Base-by-base conservation (phyloP, 1,139 yeast genomes). In the Groenewaldozyma sp. region DNA sequence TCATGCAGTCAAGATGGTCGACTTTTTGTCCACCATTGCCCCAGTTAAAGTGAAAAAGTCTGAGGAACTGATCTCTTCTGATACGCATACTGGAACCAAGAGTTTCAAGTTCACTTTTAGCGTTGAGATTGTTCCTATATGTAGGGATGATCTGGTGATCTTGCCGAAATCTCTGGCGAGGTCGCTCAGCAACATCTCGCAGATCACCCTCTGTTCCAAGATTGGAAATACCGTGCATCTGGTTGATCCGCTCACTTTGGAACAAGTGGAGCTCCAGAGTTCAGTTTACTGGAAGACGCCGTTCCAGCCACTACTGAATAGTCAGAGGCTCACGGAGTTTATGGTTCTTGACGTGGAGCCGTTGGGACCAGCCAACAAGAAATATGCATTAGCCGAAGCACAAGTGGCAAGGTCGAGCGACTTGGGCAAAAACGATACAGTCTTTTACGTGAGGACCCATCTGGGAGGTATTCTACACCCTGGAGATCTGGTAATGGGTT, bases 401-500 rank as follows among this genome's bases (percentile, higher is more conserved):
- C 82, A 91, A 13, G 86, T 91, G 33, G 86, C 94, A 22, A 76
- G 97, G 56, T 78, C 91, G 16, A 64, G 78, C 37, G 97, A 91
- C 58, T 64, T 91, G 69, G 94, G 95, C 34, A 73, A 73, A 33
- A 86, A 83, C 54, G 93, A 83, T 56, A 74, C 75, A 51, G 79
- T 82, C 13, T 88, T 70, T 59, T 82, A 82, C 50, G 77, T 88
- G 35, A 75, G 95, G 58, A 76, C 95, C 0, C 97, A 91, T 60
- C 68, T 93, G 41, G 98, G 98, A 51, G 96, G 83, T 46, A 74
- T 91, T 53, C 69, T 91, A 54, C 95, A 88, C 58, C 95, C 97
- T 1, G 99, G 98, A 50, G 98, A 91, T 62, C 78, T 94, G 7
- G 94, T 79, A 32, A 68, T 87, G 73, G 98, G 98, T 38, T 91